A percentile compares a stretch with the other conserved stretches of the same genome.
Conservation (phyloP, 2,329 filamentous ascomycete species). For the Aspergillus novoparasiticus region DNA sequence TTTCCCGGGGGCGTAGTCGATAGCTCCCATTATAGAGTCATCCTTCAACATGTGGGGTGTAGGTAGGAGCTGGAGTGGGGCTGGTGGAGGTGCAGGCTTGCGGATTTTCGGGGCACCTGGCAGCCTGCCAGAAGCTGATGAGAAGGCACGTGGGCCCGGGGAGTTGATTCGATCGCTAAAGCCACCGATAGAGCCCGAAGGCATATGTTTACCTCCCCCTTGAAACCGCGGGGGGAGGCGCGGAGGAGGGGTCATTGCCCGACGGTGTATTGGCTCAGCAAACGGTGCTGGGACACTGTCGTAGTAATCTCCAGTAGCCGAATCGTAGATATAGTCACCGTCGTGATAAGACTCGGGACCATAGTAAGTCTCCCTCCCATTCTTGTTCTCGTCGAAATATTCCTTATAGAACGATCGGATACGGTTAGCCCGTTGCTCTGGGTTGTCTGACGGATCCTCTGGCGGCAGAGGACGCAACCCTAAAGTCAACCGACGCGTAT, state of each 20-base stretch:
- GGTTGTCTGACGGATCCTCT: conserved; percentile 83
- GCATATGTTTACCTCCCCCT: conserved; percentile 48
- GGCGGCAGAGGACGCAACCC: conserved; percentile 83
- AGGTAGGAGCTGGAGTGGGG: conserved; percentile 73
- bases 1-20: conserved; percentile 84
- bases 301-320: conserved; percentile 35
- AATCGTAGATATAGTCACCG: conserved; percentile 59
- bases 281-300: conserved; percentile 59
- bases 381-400: conserved; percentile 87
- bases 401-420: conserved; percentile 99
- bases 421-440: conserved; percentile 90
- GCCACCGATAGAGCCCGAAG: conserved; percentile 47
- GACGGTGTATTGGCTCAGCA: conserved; percentile 79
- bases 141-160: conserved; percentile 62
- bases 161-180: conserved; percentile 26
- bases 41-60: conserved; percentile 84
- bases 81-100: conserved; percentile 70
- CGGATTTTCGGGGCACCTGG: conserved; percentile 51
- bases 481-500: conserved; percentile 58
- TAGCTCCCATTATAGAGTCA: conserved; percentile 70
- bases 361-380: conserved; percentile 61
- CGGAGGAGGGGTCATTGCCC: conserved; percentile 95
- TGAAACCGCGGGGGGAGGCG: conserved; percentile 63
- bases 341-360: conserved; percentile 71
- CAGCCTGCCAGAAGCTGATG: conserved; percentile 59